These are phyloP conservation scores for Candida gigantensis DNA, from an alignment of 1,139 yeast species.

Conservation along the genomic window DNA sequence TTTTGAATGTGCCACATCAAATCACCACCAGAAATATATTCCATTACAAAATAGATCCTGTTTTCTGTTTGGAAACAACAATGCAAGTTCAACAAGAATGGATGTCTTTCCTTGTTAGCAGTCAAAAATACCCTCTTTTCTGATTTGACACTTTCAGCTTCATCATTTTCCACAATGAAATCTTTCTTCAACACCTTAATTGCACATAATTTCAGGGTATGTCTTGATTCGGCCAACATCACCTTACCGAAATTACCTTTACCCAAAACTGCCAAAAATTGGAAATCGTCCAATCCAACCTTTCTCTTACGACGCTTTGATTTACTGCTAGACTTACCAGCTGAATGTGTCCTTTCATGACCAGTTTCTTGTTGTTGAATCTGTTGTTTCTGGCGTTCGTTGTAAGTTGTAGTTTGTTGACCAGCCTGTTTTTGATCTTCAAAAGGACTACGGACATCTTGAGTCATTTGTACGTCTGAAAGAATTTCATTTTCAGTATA, in stretches of 20 bases:
- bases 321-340: slow-evolving; percentile 17
- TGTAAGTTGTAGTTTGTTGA: slow-evolving; percentile 2
- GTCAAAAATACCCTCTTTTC: slow-evolving; percentile 90
- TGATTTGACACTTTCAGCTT: slow-evolving; percentile 90
- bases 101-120: slow-evolving; percentile 89
- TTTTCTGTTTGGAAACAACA: slow-evolving; percentile 98
- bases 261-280: slow-evolving; percentile 90
- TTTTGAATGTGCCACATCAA: slow-evolving; percentile 99
- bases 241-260: slow-evolving; percentile 98
- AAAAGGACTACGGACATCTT: slow-evolving; percentile 10
- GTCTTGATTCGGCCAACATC: slow-evolving; percentile 91
- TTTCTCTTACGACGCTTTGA: slow-evolving; percentile 54
- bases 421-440: slow-evolving; percentile 11
- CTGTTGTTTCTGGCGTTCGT: slow-evolving; percentile 1
- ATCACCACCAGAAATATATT: slow-evolving; percentile 96
- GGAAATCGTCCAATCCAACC: slow-evolving; percentile 93
- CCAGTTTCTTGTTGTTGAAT: slow-evolving; percentile 7
- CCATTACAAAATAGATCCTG: slow-evolving; percentile 97
- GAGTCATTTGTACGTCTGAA: slow-evolving; percentile 15
- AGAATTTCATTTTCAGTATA: slow-evolving; percentile 19
- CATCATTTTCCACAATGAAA: slow-evolving; percentile 91
- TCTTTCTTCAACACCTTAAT: slow-evolving; percentile 95
- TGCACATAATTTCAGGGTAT: slow-evolving; percentile 78
- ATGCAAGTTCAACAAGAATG: slow-evolving; percentile 85
- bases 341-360: slow-evolving; percentile 7